A percentile compares a stretch with the other conserved stretches of the same genome.
These are phyloP conservation scores for Phlebopus sp. DNA, from an alignment of 1,284 basidiomycete species.

Conservation along the genomic window DNA sequence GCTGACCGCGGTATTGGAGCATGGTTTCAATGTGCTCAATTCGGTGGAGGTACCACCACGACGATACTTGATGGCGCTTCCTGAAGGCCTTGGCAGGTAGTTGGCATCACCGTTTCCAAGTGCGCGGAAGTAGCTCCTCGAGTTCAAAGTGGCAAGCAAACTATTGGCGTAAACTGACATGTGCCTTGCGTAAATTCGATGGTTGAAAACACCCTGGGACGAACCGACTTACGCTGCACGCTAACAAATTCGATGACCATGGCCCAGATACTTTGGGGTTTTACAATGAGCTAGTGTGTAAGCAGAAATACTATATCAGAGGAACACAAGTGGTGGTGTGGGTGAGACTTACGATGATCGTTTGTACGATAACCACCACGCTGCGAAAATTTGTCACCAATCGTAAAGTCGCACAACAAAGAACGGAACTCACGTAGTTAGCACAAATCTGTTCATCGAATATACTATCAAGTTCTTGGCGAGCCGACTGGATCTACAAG, in stretches of 20 bases:
- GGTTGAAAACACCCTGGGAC: neutral
- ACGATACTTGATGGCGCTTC: neutral
- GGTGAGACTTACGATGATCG: neutral
- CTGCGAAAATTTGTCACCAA: neutral
- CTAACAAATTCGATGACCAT: slow-evolving; percentile 5
- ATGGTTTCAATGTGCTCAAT: neutral
- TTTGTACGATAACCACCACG: neutral
- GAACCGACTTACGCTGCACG: slow-evolving; percentile 1
- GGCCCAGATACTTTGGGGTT: neutral
- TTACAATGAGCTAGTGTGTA: neutral
- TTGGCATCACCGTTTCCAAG: neutral
- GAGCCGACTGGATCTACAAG: neutral
- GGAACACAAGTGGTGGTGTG: neutral
- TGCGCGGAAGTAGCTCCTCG: neutral
- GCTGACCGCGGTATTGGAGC: neutral
- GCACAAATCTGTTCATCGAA: slow-evolving; percentile 2
- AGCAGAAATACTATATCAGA: neutral
- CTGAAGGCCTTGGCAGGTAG: neutral
- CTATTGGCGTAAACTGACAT: neutral
- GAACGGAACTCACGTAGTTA: slow-evolving; percentile 1
- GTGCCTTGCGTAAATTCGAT: neutral
- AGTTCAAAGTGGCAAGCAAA: neutral
- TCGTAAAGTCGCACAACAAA: neutral
- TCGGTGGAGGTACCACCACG: neutral
- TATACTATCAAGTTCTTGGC: slow-evolving; percentile 2